phyloP scores from a whole-genome alignment of 768 basidiomycete genomes.

The Russula sp. region DNA sequence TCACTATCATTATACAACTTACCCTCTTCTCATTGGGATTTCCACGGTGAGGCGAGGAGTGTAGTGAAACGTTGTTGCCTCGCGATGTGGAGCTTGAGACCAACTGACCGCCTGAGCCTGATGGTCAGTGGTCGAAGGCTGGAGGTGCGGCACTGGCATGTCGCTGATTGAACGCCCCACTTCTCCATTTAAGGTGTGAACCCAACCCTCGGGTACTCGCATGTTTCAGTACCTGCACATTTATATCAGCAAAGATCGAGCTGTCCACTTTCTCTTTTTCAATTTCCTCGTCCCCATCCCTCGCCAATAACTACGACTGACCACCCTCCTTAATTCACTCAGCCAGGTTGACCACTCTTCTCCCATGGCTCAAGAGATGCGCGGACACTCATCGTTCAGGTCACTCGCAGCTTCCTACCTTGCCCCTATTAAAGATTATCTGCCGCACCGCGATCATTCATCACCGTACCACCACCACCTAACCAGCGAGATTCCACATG shows the following conservation, averaged over 20 bases:
- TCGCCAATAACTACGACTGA: background rate
- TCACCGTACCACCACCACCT: background rate
- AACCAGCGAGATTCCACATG: conserved; percentile 24
- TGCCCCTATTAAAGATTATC: conserved; percentile 41
- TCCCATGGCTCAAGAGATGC: conserved; percentile 29
- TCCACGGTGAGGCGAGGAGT: background rate
- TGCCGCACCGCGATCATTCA: conserved; percentile 29
- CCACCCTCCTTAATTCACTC: background rate
- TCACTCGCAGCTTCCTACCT: conserved; percentile 28
- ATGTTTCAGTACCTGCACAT: background rate
- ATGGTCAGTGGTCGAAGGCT: background rate
- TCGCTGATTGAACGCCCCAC: background rate
- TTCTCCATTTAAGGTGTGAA: background rate
- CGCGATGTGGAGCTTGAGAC: background rate
- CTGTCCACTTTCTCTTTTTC: background rate
- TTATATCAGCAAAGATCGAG: background rate
- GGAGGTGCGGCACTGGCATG: background rate
- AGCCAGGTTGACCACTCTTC: background rate
- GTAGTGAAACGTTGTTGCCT: background rate
- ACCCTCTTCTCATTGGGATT: background rate
- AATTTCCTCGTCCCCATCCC: background rate
- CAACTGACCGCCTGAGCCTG: background rate
- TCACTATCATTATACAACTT: conserved; percentile 17
- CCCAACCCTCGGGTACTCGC: background rate
- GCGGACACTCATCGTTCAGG: conserved; percentile 25